These are phyloP conservation scores for Rhododendron simsii DNA, from an alignment of 148 eudicot genomes.

Conservation along the genomic window DNA sequence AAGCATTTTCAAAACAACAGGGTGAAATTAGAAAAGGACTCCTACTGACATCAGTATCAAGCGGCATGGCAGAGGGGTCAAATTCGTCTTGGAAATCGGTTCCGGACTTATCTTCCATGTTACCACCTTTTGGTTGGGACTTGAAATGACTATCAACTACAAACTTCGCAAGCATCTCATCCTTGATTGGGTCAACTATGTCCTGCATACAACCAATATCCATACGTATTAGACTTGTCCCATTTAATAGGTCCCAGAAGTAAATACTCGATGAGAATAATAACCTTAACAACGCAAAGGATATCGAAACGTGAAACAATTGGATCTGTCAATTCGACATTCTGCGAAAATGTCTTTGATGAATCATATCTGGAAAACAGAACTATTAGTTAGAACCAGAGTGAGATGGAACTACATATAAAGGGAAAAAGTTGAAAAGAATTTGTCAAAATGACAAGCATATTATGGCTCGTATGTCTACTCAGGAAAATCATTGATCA, in stretches of 20 bases:
- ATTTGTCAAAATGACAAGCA: neutral
- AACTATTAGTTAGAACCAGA: neutral
- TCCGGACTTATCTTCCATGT: slow-evolving; percentile 41
- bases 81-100: slow-evolving; percentile 49
- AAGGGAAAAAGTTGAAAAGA: neutral
- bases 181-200: slow-evolving; percentile 81
- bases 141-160: slow-evolving; percentile 94
- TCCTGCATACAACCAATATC: slow-evolving; percentile 45
- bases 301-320: slow-evolving; percentile 93
- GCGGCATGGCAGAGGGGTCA: slow-evolving; percentile 23
- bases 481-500: too few relatives aligned
- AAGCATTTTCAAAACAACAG: neutral
- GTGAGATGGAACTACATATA: neutral
- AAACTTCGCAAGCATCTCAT: slow-evolving; percentile 96
- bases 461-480: neutral
- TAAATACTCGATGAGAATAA: slow-evolving; percentile 3
- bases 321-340: slow-evolving; percentile 94
- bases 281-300: slow-evolving; percentile 93
- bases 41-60: slow-evolving; percentile 66
- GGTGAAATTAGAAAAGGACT: too few relatives aligned
- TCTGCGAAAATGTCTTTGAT: slow-evolving; percentile 79
- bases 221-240: slow-evolving; percentile 1
- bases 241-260: neutral
- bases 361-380: slow-evolving; percentile 77
- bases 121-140: slow-evolving; percentile 73